These are phyloP conservation scores for Aspergillus leporis DNA, from an alignment of 495 filamentous ascomycete genomes.

Conservation along the genomic window DNA sequence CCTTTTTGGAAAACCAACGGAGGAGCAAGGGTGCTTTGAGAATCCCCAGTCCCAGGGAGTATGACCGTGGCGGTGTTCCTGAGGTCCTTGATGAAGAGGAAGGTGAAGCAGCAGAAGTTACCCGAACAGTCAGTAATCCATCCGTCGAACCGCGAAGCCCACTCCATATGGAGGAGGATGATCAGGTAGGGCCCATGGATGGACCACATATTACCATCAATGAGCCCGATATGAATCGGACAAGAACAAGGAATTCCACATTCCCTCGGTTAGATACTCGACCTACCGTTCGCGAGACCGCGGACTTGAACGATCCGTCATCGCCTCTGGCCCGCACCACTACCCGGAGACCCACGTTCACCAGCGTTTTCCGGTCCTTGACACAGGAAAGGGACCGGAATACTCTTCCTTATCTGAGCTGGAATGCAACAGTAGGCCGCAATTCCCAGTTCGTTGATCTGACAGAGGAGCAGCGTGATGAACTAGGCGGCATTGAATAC, in stretches of 20 bases:
- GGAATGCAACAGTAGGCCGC: slow-evolving; percentile 85
- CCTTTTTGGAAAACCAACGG: slow-evolving; percentile 82
- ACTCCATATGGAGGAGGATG: slow-evolving; percentile 25
- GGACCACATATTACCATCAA: slow-evolving; percentile 63
- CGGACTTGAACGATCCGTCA: slow-evolving; percentile 26
- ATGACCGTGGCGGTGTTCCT: slow-evolving; percentile 74
- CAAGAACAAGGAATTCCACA: slow-evolving; percentile 34
- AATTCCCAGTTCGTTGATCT: slow-evolving; percentile 91
- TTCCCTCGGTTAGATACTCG: slow-evolving; percentile 44
- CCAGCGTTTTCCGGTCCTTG: slow-evolving; percentile 37
- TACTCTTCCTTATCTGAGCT: slow-evolving; percentile 85
- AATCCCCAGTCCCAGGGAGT: slow-evolving; percentile 86
- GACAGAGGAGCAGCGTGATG: slow-evolving; percentile 85
- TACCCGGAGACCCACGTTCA: slow-evolving; percentile 37
- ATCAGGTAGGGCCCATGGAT: slow-evolving; percentile 33
- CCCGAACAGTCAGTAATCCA: slow-evolving; percentile 10
- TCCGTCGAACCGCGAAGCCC: slow-evolving; percentile 19
- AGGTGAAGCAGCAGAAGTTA: slow-evolving; percentile 7
- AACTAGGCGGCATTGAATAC: slow-evolving; percentile 94
- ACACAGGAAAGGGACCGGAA: slow-evolving; percentile 45
- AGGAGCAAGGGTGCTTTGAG: slow-evolving; percentile 71
- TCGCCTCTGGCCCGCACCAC: slow-evolving; percentile 20
- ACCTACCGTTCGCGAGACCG: slow-evolving; percentile 39
- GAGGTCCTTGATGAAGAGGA: slow-evolving; percentile 53
- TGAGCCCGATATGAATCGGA: slow-evolving; percentile 51